Evolutionary conservation across 148 eudicot genomes (phyloP), one percentile per base, ranked within the genome.

Genomic region (Polygonum aviculare): DNA sequence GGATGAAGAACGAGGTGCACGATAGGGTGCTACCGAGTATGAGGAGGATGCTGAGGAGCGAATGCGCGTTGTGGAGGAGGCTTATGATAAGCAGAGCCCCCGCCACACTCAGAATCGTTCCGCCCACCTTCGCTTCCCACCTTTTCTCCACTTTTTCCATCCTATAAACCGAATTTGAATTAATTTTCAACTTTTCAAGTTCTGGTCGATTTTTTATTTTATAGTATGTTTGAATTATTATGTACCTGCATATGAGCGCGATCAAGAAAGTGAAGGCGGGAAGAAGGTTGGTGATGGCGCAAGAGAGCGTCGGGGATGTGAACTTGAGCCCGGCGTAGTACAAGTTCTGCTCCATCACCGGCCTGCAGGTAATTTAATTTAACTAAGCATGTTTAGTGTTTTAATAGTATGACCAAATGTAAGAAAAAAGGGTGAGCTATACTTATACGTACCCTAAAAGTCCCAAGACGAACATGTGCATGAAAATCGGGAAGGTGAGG

Each of bases 1-100:
- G 81, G n/a, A 82, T 82, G 65, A 76, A 79, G 52, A 82, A 76
- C 26, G 84, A 72, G 31, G 84, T 81, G 81, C 81, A 82, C 12
- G 84, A 79, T 52, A 82, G 75, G 12, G 84, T 82, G 44, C 72
- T 67, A 12, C 81, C 84, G 26, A 82, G 35, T 55, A 82, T 73
- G 62, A 76, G 75, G 69, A 82, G 77, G 60, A 82, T 9, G 35
- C 52, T 72, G 33, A 10, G 18, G 76, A 51, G n/a, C 18, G 65
- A n/a, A 74, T 71, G 78, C 5, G 78, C 82, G 12, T 80, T 76
- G 75, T 69, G 72, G 69, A 80, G 76, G 39, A 31, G 39, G 39
- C 26, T 21, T 6, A 74, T 80, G 38, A 57, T 80, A 44, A 80
- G 16, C 78, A 80, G 55, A 7, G 82, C 72, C 50, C 82, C 82